phyloP scores from a whole-genome alignment of 495 filamentous ascomycete genomes.

The Xylaria venustula region DNA sequence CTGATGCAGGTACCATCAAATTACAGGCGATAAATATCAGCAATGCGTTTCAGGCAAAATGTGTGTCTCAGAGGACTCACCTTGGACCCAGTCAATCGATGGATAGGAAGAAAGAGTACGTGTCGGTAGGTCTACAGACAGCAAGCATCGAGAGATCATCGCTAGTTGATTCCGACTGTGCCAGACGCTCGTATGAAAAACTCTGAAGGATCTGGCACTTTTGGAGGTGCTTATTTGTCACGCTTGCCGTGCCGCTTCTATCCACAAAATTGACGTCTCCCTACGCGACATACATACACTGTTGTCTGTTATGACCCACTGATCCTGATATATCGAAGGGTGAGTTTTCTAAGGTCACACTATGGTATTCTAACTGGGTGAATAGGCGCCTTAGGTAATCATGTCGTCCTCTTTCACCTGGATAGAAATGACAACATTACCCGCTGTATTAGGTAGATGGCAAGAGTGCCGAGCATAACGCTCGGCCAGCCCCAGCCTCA shows the following conservation, averaged over 20 bases:
- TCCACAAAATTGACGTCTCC: background rate
- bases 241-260: slow-evolving; percentile 2
- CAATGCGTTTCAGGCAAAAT: slow-evolving; percentile 17
- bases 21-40: slow-evolving; percentile 10
- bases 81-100: background rate
- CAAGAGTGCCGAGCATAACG: slow-evolving; percentile 11
- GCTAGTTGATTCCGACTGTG: background rate
- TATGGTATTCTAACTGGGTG: background rate
- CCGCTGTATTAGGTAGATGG: background rate
- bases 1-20: slow-evolving; percentile 16
- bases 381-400: slow-evolving; percentile 6
- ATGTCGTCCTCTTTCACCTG: background rate
- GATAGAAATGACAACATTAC: background rate
- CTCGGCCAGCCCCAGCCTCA: slow-evolving; percentile 10
- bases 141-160: background rate
- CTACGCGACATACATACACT: background rate
- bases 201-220: slow-evolving; percentile 6
- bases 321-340: slow-evolving; percentile 7
- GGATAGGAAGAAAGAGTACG: background rate
- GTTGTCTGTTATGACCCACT: background rate
- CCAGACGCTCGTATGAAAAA: slow-evolving; percentile 3
- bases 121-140: background rate
- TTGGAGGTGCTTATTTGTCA: slow-evolving; percentile 10
- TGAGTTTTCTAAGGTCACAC: background rate
- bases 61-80: background rate